phyloP scores from a whole-genome alignment of 192 early-diverging fungal species.

The Phlyctochytrium arcticum region DNA sequence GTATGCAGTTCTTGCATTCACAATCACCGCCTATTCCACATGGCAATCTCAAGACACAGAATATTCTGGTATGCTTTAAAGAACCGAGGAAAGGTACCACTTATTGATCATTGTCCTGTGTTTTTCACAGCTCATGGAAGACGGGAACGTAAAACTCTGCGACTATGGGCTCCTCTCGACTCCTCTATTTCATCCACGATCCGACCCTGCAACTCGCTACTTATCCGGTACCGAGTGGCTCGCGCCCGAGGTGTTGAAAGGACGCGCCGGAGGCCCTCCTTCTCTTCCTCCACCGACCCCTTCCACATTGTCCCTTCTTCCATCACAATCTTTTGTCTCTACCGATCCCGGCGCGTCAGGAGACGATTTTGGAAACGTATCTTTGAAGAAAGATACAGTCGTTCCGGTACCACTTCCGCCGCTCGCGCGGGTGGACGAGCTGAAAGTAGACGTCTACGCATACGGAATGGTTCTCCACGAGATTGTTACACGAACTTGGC shows the following conservation, averaged over 20 bases:
- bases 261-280: neutral
- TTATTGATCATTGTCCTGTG: no score
- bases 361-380: no score
- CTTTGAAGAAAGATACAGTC: no score
- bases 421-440: neutral
- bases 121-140: slow-evolving; percentile 7
- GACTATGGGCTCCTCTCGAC: slow-evolving; percentile 39
- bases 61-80: slow-evolving; percentile 47
- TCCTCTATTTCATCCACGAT: slow-evolving; percentile 6
- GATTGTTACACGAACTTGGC: slow-evolving; percentile 27
- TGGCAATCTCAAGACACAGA: slow-evolving; percentile 37
- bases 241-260: slow-evolving; percentile 27
- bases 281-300: neutral
- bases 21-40: slow-evolving; percentile 37
- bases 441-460: slow-evolving; percentile 32
- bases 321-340: neutral
- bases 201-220: neutral
- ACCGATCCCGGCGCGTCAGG: no score
- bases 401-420: no score
- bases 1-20: slow-evolving; percentile 38
- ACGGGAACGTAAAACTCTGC: slow-evolving; percentile 32
- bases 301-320: neutral
- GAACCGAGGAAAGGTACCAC: neutral
- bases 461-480: slow-evolving; percentile 35
- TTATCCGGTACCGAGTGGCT: slow-evolving; percentile 25